A percentile compares a stretch with the other conserved stretches of the same genome.
phyloP scores from a whole-genome alignment of 164 flowering plant species.

The grape (Vitis vinifera) region ASM3070453v1 NC_081809.1:23812001-23812500 shows the following conservation, averaged over 20 bases:
- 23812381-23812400: conserved; percentile 66
- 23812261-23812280: conserved; percentile 82
- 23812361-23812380: conserved; percentile 63
- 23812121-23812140: conserved; percentile 98
- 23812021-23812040: conserved; percentile 95
- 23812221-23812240: conserved; percentile 8
- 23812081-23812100: conserved; percentile 99
- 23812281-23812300: conserved; percentile 85
- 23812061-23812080: conserved; percentile 97
- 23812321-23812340: conserved; percentile 80
- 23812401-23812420: conserved; percentile 62
- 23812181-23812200: conserved; percentile 64
- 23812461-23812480: conserved; percentile 95
- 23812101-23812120: conserved; percentile 93
- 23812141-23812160: conserved; percentile 97
- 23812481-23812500: conserved; percentile 98
- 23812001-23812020: conserved; percentile 85
- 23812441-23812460: conserved; percentile 91
- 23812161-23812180: conserved; percentile 95
- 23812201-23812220: conserved; percentile 20
- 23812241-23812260: conserved; percentile 64
- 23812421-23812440: conserved; percentile 87
- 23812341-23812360: conserved; percentile 61
- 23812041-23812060: conserved; percentile 97
- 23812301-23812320: conserved; percentile 88